These are phyloP conservation scores for Pigoraptor vietnamica DNA, from an alignment of 78 protist species.

Conservation along the genomic window DNA sequence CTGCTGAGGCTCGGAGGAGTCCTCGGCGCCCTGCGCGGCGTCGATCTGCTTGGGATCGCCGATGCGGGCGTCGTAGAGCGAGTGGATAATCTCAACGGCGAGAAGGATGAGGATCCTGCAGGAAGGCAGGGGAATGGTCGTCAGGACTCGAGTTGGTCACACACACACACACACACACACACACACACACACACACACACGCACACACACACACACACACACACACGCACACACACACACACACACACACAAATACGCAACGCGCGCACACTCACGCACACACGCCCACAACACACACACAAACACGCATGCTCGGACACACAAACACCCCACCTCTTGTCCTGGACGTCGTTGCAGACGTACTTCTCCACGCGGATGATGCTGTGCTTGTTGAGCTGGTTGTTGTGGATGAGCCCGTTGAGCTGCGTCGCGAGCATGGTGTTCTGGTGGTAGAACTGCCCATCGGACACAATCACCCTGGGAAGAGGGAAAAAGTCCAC, in stretches of 20 bases:
- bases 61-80: background rate
- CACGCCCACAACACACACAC: too few species aligned
- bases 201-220: too few species aligned
- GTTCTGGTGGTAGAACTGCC: background rate
- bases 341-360: background rate
- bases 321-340: background rate
- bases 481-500: background rate
- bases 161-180: too few species aligned
- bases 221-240: too few species aligned
- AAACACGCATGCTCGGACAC: too few species aligned
- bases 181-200: too few species aligned
- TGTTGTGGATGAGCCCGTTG: background rate
- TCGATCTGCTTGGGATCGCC: background rate
- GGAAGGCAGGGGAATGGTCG: background rate
- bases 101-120: background rate
- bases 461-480: background rate
- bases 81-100: background rate
- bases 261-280: too few species aligned
- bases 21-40: background rate
- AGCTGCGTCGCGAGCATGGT: constrained; percentile 10
- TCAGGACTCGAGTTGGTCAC: too few species aligned
- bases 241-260: too few species aligned
- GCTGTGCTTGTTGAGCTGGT: background rate
- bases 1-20: background rate
- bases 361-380: background rate